These are phyloP conservation scores for Hebeloma cylindrosporum DNA, from an alignment of 768 basidiomycete species.

Conservation along the genomic window DNA sequence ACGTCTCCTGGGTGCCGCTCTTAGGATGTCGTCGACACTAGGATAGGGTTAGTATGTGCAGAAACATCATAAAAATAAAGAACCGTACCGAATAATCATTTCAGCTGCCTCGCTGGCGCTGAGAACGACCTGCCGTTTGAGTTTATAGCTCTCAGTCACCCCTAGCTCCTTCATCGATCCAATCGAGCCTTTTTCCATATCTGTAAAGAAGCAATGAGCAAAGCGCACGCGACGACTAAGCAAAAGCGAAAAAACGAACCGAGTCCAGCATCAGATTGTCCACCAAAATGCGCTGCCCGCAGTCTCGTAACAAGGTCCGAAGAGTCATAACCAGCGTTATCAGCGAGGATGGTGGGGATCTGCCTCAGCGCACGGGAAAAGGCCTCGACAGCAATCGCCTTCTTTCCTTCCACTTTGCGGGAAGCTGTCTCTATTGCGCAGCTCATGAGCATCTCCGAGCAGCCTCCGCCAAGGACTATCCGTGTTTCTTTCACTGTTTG, in stretches of 20 bases:
- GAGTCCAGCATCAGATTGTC: slow-evolving; percentile 80
- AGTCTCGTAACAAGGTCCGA: slow-evolving; percentile 89
- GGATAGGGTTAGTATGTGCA: neutral
- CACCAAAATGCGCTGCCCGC: slow-evolving; percentile 93
- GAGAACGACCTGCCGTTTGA: slow-evolving; percentile 92
- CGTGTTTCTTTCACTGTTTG: slow-evolving; percentile 98
- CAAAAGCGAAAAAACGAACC: slow-evolving; percentile 46
- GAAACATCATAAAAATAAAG: slow-evolving; percentile 5
- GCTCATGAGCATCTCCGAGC: slow-evolving; percentile 98
- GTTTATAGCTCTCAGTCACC: slow-evolving; percentile 94
- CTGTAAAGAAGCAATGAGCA: slow-evolving; percentile 38
- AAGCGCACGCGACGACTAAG: neutral
- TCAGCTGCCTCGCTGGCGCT: slow-evolving; percentile 96
- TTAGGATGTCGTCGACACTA: slow-evolving; percentile 91
- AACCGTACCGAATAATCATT: slow-evolving; percentile 89
- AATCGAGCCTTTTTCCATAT: slow-evolving; percentile 85
- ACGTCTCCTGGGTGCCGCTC: slow-evolving; percentile 80
- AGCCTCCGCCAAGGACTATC: slow-evolving; percentile 92
- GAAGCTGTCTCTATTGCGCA: slow-evolving; percentile 91
- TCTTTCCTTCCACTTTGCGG: slow-evolving; percentile 86
- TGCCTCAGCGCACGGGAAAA: slow-evolving; percentile 87
- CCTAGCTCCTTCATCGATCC: slow-evolving; percentile 88
- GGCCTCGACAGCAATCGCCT: slow-evolving; percentile 92
- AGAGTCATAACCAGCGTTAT: slow-evolving; percentile 98
- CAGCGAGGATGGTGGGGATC: slow-evolving; percentile 95